phyloP scores from a whole-genome alignment of 2,329 filamentous ascomycete species.

The Gyromitra esculenta region DNA sequence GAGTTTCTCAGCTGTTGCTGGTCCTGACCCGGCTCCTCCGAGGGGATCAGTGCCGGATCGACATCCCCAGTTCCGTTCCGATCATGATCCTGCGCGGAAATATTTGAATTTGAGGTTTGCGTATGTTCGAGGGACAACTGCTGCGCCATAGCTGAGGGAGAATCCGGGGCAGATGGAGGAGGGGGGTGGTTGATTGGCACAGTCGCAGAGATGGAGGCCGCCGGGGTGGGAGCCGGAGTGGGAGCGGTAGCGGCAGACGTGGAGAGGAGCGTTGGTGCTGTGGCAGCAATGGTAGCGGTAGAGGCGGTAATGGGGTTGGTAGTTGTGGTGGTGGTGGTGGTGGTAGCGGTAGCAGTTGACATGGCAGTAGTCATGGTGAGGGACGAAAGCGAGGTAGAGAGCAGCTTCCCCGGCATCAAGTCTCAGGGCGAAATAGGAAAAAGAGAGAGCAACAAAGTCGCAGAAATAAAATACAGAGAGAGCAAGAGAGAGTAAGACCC shows the following conservation, averaged over 20 bases:
- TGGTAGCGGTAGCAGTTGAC: conserved; percentile 25
- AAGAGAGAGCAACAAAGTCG: not conserved
- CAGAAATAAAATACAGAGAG: not conserved
- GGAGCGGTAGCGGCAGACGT: conserved; percentile 7
- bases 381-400: conserved; percentile 40
- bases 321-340: conserved; percentile 17
- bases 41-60: conserved; percentile 37
- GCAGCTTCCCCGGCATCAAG: conserved; percentile 53
- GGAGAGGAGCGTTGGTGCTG: not conserved
- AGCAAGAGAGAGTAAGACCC: not conserved
- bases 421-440: not conserved
- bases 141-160: conserved; percentile 48
- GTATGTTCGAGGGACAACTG: conserved; percentile 39
- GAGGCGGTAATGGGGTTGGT: conserved; percentile 3
- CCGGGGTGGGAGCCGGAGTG: conserved; percentile 13
- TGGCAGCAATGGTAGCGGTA: conserved; percentile 10
- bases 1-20: conserved; percentile 35
- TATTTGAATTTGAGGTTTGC: conserved; percentile 36
- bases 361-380: conserved; percentile 49
- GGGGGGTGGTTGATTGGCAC: conserved; percentile 1
- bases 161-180: conserved; percentile 6
- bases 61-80: conserved; percentile 43
- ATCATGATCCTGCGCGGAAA: conserved; percentile 51
- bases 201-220: conserved; percentile 17
- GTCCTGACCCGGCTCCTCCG: conserved; percentile 16